A percentile compares a stretch with the other conserved stretches of the same genome.
phyloP scores from a whole-genome alignment of 805 yeast genomes.

The Pichia exigua region DNA sequence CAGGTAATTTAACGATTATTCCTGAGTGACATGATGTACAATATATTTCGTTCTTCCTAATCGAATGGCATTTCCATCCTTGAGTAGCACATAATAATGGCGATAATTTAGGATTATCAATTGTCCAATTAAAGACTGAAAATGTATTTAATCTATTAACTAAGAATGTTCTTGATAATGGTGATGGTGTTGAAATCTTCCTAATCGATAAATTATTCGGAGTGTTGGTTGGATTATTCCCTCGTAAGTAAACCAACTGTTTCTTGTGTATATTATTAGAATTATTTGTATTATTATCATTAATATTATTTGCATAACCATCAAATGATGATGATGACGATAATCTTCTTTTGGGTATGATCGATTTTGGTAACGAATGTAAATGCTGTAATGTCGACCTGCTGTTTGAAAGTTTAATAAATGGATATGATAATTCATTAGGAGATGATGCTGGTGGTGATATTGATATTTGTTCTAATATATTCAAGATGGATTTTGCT shows the following conservation, averaged over 20 bases:
- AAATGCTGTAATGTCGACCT: slow-evolving; percentile 6
- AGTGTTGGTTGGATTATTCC: neutral
- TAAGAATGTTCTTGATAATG: slow-evolving; percentile 20
- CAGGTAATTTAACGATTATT: slow-evolving; percentile 19
- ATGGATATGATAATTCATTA: neutral
- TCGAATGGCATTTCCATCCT: slow-evolving; percentile 45
- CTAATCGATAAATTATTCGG: neutral
- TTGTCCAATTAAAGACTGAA: slow-evolving; percentile 40
- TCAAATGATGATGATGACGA: slow-evolving; percentile 18
- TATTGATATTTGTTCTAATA: slow-evolving; percentile 11
- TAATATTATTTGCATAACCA: slow-evolving; percentile 3
- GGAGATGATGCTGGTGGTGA: slow-evolving; percentile 2
- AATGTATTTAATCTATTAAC: slow-evolving; percentile 37
- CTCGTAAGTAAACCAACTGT: slow-evolving; percentile 5
- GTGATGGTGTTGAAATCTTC: slow-evolving; percentile 1
- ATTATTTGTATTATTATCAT: neutral
- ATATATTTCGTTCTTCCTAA: slow-evolving; percentile 25
- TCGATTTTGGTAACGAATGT: slow-evolving; percentile 5
- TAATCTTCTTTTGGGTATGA: slow-evolving; percentile 4
- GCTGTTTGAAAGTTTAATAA: no score
- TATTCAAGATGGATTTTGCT: slow-evolving; percentile 10
- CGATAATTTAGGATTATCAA: slow-evolving; percentile 27
- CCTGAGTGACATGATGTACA: slow-evolving; percentile 29
- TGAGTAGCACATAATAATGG: slow-evolving; percentile 42
- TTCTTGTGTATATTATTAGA: neutral